Evolutionary conservation across 345 rosid genomes (phyloP).

Genomic region (Rhodamnia rubescens): DNA sequence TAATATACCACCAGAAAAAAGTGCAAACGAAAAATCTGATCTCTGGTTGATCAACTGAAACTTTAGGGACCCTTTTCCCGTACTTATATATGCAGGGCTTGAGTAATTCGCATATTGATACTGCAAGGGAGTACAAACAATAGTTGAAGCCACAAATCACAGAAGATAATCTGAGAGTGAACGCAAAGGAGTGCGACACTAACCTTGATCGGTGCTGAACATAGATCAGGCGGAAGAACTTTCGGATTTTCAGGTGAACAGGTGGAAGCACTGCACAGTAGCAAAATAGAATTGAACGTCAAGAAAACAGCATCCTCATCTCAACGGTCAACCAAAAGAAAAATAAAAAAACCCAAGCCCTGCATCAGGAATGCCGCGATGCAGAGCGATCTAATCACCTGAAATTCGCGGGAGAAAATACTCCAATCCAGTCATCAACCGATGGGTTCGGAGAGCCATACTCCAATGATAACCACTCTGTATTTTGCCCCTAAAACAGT

Average conservation of each 20-base stretch:
- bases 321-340: background rate
- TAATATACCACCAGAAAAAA: slow-evolving; percentile 54
- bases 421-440: slow-evolving; percentile 76
- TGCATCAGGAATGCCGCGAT: background rate
- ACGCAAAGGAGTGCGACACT: background rate
- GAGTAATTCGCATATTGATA: slow-evolving; percentile 49
- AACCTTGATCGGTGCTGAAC: slow-evolving; percentile 92
- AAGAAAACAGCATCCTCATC: background rate
- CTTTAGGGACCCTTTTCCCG: slow-evolving; percentile 47
- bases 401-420: slow-evolving; percentile 81
- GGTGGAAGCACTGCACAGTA: slow-evolving; percentile 29
- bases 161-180: background rate
- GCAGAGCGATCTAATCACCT: slow-evolving; percentile 22
- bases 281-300: background rate
- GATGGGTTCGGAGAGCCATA: slow-evolving; percentile 29
- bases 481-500: slow-evolving; percentile 59
- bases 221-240: slow-evolving; percentile 46
- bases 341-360: background rate
- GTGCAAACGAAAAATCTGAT: slow-evolving; percentile 72
- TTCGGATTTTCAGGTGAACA: slow-evolving; percentile 46
- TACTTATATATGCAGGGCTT: slow-evolving; percentile 30
- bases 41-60: slow-evolving; percentile 86
- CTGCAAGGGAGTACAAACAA: slow-evolving; percentile 23
- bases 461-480: slow-evolving; percentile 51
- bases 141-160: background rate